These are phyloP conservation scores for Xylaria acuta DNA, from an alignment of 495 filamentous ascomycete genomes.

Conservation along the genomic window DNA sequence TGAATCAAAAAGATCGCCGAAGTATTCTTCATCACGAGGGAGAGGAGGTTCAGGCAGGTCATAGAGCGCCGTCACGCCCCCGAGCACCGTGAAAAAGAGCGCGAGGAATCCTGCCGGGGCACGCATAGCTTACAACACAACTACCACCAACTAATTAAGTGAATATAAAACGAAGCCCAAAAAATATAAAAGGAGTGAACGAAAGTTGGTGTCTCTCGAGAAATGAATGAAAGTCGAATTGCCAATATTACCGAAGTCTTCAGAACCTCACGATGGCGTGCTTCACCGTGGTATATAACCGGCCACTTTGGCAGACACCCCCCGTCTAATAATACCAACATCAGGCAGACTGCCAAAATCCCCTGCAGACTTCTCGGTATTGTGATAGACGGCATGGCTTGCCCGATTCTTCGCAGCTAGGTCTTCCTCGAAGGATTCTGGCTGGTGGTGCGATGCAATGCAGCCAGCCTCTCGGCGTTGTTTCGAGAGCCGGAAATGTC, in stretches of 20 bases:
- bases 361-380: background rate
- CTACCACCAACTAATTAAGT: background rate
- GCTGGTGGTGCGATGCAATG: background rate
- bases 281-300: slow-evolving; percentile 11
- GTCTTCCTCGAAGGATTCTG: slow-evolving; percentile 7
- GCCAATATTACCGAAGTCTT: background rate
- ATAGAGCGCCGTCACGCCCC: slow-evolving; percentile 15
- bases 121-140: no score
- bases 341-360: background rate
- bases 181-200: slow-evolving; percentile 14
- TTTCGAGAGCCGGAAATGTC: slow-evolving; percentile 17
- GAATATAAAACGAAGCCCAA: background rate
- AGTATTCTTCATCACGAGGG: background rate
- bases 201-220: background rate
- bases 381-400: background rate
- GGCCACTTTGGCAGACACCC: background rate
- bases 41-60: background rate
- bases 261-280: background rate
- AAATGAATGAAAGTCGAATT: background rate
- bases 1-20: slow-evolving; percentile 4
- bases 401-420: background rate
- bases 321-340: background rate
- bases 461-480: slow-evolving; percentile 2
- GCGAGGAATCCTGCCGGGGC: slow-evolving; percentile 7
- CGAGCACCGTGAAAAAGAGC: background rate